A percentile compares a stretch with the other conserved stretches of the same genome.
Evolutionary conservation across 73 alveolate species (phyloP).

Genomic region (Effrenium voratum): DNA sequence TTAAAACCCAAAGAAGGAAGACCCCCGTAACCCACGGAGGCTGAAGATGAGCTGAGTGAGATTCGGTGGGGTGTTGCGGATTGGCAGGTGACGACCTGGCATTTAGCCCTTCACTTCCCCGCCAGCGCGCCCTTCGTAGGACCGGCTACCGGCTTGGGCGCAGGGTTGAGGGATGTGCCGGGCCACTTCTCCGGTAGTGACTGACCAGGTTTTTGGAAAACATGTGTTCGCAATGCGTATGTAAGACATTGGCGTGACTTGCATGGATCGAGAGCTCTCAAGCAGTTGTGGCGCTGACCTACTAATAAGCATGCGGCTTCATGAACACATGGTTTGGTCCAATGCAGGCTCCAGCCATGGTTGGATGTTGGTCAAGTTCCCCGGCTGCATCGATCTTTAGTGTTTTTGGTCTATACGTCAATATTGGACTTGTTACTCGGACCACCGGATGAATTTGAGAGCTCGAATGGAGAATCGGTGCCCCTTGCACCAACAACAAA

Average conservation of each 20-base stretch:
- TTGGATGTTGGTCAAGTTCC: no score
- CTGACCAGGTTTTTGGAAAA: neutral
- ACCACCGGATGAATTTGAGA: no score
- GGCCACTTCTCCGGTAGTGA: neutral
- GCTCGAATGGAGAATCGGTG: no score
- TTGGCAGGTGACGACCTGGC: conserved; percentile 89
- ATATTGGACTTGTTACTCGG: no score
- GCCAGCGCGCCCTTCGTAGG: conserved; percentile 59
- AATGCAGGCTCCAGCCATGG: neutral
- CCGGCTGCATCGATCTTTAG: no score
- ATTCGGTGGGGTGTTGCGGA: no score
- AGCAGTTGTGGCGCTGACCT: neutral
- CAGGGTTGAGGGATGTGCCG: neutral
- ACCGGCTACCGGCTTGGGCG: no score
- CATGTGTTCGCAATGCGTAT: neutral
- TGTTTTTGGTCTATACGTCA: no score
- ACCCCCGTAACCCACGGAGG: no score
- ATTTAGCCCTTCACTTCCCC: conserved; percentile 78
- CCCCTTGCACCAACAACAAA: no score
- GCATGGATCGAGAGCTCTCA: neutral
- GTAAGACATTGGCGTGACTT: neutral
- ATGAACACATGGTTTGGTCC: neutral
- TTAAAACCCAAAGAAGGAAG: no score
- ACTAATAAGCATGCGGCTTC: neutral
- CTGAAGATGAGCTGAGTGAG: no score